Percentiles rank a stretch among this genome's conserved stretches.
Evolutionary conservation across 345 rosid genomes (phyloP).

Genomic region (Citrus sp.): DNA sequence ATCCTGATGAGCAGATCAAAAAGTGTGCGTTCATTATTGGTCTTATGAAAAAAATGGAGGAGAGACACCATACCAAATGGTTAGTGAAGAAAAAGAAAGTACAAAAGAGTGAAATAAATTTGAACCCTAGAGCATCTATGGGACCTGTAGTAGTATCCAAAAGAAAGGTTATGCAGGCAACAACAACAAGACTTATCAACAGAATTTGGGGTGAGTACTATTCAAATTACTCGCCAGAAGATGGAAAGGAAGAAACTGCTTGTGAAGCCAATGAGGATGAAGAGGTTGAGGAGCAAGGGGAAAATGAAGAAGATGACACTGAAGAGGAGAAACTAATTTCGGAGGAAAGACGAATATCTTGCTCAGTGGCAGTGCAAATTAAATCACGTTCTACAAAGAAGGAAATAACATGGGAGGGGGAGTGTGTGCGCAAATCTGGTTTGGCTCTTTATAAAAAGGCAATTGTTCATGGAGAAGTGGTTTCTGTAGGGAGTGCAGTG

Average conservation of each 20-base stretch:
- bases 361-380: constrained; percentile 19
- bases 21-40: constrained; percentile 59
- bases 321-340: constrained; percentile 28
- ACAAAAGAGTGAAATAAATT: constrained; percentile 38
- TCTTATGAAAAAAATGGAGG: constrained; percentile 65
- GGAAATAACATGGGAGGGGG: constrained; percentile 59
- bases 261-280: constrained; percentile 40
- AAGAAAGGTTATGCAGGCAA: constrained; percentile 77
- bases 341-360: constrained; percentile 23
- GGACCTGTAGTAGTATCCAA: constrained; percentile 39
- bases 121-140: constrained; percentile 66
- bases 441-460: constrained; percentile 49
- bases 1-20: constrained; percentile 41
- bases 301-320: constrained; percentile 44
- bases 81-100: constrained; percentile 59
- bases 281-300: constrained; percentile 42
- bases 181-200: constrained; percentile 72
- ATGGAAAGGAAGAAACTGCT: constrained; percentile 28
- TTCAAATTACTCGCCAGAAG: constrained; percentile 59
- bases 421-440: constrained; percentile 31
- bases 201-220: constrained; percentile 86
- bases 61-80: constrained; percentile 78
- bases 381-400: constrained; percentile 23
- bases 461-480: constrained; percentile 38
- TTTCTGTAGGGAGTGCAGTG: constrained; percentile 51